Evolutionary conservation across 164 flowering plant species (phyloP), one percentile per base, ranked within the genome.

Genomic region (Buxus sempervirens): DNA sequence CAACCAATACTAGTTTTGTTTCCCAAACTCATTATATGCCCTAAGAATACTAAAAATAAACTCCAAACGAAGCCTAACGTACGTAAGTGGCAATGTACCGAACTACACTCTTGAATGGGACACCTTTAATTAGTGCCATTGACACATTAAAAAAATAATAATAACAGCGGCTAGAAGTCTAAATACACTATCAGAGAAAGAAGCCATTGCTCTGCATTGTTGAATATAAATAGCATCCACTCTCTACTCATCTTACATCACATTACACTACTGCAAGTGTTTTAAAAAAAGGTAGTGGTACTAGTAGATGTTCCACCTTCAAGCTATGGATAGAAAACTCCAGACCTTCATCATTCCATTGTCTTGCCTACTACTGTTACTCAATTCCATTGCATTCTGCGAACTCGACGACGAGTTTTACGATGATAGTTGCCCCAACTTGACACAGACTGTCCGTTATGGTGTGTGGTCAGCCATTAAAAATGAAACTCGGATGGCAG

Each of bases 401-500:
- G 84, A 87, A 69, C 90, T 89, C 54, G 81, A 80, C 70, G 82
- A 72, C 27, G 73, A 60, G 9, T 87, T 74, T 64, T 88, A 90
- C 60, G 87, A 77, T 32, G 1, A 55, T 6, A 72, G 80, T 61
- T 90, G 96, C 72, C 96, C 96, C 1, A 72, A 74, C 69, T 71
- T 90, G 24, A 71, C 80, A 1, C 78, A 20, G 57, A 85, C 84
- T 12, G 89, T 90, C 23, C 76, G 84, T 58, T 60, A 58, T 55
- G 81, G 80, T 22, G 84, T 90, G 8, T 77, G 71, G 81, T 79
- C 84, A 5, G 96, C 90, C 21, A 66, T 88, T n/a, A 25, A 63
- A 1, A 88, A 90, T 45, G 92, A 90, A 22, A 82, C 88, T 9
- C 80, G 96, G 71, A 84, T 90, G 74, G 91, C 91, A 0, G 91